Conservation (phyloP, 768 basidiomycete genomes). For the Mycena galopus region DNA sequence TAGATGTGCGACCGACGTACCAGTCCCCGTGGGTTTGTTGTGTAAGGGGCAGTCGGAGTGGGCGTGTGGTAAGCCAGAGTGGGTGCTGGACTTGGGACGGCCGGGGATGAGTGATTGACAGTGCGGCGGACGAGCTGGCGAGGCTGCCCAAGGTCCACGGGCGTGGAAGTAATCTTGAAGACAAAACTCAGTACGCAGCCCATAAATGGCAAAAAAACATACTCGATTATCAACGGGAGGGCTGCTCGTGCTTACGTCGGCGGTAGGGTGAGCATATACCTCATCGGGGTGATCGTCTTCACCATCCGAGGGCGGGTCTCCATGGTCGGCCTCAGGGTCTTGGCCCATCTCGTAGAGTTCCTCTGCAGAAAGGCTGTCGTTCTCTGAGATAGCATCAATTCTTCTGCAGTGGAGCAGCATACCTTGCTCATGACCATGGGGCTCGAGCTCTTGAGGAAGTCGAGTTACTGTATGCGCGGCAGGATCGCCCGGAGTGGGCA, state of each 20-base stretch:
- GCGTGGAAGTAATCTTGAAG: not conserved
- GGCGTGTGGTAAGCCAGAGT: not conserved
- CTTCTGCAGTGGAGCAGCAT: not conserved
- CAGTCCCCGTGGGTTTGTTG: not conserved
- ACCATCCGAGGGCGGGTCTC: not conserved
- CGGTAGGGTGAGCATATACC: not conserved
- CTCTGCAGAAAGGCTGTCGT: not conserved
- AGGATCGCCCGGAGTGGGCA: too few species aligned
- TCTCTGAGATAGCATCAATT: not conserved
- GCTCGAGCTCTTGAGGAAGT: too few species aligned
- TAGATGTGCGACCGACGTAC: not conserved
- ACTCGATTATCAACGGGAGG: not conserved
- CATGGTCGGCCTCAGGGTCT: not conserved
- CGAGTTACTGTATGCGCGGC: too few species aligned
- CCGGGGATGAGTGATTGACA: not conserved
- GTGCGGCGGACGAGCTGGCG: not conserved
- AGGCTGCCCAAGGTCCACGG: not conserved
- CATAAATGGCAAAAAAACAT: not conserved
- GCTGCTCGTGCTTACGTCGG: not conserved
- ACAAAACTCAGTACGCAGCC: not conserved
- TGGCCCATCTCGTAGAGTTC: not conserved
- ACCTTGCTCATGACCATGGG: too few species aligned
- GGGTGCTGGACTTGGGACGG: not conserved
- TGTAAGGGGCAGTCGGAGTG: not conserved
- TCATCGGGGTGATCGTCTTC: not conserved